phyloP scores from a whole-genome alignment of 208 protist genomes.

The Naegleria fowleri region DNA sequence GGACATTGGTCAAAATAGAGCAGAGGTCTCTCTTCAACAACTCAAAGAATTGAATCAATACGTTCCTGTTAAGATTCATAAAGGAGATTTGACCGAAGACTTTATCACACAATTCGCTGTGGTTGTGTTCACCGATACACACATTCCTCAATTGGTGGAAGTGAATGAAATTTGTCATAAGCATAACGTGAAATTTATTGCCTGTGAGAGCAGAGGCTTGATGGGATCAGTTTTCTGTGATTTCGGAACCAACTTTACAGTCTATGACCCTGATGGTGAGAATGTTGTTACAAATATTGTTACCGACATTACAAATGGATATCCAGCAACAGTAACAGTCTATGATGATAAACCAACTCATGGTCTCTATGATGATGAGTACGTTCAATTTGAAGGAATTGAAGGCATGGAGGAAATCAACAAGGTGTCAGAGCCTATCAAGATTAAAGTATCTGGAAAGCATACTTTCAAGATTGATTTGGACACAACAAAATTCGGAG shows the following conservation, averaged over 20 bases:
- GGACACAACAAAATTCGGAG: background rate
- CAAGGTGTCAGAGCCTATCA: background rate
- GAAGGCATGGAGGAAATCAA: slow-evolving; percentile 20
- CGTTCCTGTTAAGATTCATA: slow-evolving; percentile 53
- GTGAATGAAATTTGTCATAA: slow-evolving; percentile 16
- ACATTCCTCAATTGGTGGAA: background rate
- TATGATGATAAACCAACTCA: slow-evolving; percentile 1
- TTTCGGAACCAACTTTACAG: slow-evolving; percentile 28
- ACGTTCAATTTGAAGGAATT: slow-evolving; percentile 4
- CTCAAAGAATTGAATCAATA: slow-evolving; percentile 79
- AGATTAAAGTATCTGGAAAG: background rate
- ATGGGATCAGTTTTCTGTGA: slow-evolving; percentile 30
- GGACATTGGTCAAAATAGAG: slow-evolving; percentile 38
- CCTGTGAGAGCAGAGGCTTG: slow-evolving; percentile 20
- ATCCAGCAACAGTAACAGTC: slow-evolving; percentile 2
- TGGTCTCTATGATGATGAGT: background rate
- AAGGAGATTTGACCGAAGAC: background rate
- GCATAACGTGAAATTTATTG: slow-evolving; percentile 19
- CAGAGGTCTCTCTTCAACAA: slow-evolving; percentile 49
- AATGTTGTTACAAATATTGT: background rate
- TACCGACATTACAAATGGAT: slow-evolving; percentile 19
- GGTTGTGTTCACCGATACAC: background rate
- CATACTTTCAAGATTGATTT: background rate
- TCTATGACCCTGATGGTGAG: slow-evolving; percentile 27
- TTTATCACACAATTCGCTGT: background rate